Evolutionary conservation across 768 basidiomycete genomes (phyloP).

Genomic region (Russula olivacea): DNA sequence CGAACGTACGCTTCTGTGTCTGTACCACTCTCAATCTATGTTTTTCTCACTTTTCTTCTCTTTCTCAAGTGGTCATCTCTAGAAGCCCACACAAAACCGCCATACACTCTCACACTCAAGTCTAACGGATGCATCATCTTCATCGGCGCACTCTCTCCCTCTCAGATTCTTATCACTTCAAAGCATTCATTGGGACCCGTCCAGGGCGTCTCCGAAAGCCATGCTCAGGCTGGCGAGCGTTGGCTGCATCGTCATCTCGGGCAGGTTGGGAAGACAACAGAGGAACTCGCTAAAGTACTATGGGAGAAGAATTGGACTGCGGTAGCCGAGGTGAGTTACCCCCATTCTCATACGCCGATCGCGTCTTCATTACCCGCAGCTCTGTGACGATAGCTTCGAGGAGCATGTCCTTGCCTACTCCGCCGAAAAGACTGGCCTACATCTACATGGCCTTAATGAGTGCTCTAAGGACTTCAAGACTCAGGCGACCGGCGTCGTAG

Average conservation of each 20-base stretch:
- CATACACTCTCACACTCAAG: constrained; percentile 86
- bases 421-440: constrained; percentile 77
- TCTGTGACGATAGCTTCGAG: constrained; percentile 96
- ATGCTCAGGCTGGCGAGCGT: constrained; percentile 75
- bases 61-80: constrained; percentile 67
- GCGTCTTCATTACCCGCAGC: constrained; percentile 40
- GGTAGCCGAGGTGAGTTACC: constrained; percentile 72
- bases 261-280: constrained; percentile 57
- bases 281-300: constrained; percentile 63
- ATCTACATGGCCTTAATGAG: constrained; percentile 87
- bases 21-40: background rate
- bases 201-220: constrained; percentile 43
- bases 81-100: constrained; percentile 59
- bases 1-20: constrained; percentile 51
- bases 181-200: constrained; percentile 82
- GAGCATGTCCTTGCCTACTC: constrained; percentile 90
- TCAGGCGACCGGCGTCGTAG: constrained; percentile 57
- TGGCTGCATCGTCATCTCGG: constrained; percentile 75
- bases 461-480: constrained; percentile 65
- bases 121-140: constrained; percentile 98
- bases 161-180: constrained; percentile 77
- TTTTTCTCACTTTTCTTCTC: background rate
- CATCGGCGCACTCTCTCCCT: constrained; percentile 73
- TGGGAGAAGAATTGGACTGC: constrained; percentile 87
- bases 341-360: background rate